Evolutionary conservation across 23 red algal species (phyloP), one percentile per base, ranked within the genome.

Genomic region (Pyropia haitanensis): DNA sequence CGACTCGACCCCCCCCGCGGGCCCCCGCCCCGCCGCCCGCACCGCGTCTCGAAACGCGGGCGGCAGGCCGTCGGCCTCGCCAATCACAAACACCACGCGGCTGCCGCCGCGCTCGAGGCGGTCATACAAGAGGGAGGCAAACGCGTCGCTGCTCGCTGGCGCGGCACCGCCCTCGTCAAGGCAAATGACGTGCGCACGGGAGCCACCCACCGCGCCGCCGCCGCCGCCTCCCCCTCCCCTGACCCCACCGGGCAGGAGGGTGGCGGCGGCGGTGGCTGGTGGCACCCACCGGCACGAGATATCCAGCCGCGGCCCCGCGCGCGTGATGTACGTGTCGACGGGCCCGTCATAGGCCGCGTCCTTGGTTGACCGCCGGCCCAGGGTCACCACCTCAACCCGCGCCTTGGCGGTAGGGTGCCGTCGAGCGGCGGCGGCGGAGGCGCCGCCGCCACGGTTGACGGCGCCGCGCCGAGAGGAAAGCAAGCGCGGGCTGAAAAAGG

Each of bases 51-150:
- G 56, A 13, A 46, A 46, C 39, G 39, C 39, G 2, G 39, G 23
- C 44, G 74, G 74, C 15, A 95, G 56, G 23, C 89, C 89, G 12
- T 61, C 68, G 18, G 80, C 76, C 32, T 82, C 89, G 48, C 89
- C 89, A 39, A 95, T 77, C 10, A 95, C 81, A 46, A 95, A 79
- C 13, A 70, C 60, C 2, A 87, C 56, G 18, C 80, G 68, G 22
- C 70, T 64, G 17, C 77, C 69, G 4, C 80, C 79, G 23, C 31
- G 24, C 60, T 86, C 67, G 18, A 86, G 46, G 15, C 64, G 61
- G 20, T 60, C 53, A 50, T 70, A 86, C 27, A 95, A 39, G 30
- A 72, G 51, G 23, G 79, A 44, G 39, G 79, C 65, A 60, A 95
- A 95, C 56, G 70, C 53, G 29, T 59, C 23, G 58, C 81, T 88